Evolutionary conservation across 1,284 basidiomycete species (phyloP).

Genomic region (Schizopora paradoxa): DNA sequence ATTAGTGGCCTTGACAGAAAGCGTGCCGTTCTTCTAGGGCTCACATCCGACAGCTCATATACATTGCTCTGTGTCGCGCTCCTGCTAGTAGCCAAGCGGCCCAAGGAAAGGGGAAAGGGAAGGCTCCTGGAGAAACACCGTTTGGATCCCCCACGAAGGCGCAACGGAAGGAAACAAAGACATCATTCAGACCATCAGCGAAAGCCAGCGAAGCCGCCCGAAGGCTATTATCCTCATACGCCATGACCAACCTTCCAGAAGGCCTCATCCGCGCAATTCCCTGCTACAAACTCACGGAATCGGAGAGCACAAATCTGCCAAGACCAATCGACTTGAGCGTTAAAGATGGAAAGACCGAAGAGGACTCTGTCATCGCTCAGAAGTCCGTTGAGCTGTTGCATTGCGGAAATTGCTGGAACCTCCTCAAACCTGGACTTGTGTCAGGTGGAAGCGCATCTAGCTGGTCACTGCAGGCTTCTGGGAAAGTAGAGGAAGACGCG

Average conservation of each 20-base stretch:
- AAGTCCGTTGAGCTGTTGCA: conserved; percentile 47
- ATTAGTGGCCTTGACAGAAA: neutral
- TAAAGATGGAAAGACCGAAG: conserved; percentile 23
- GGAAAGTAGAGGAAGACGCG: conserved; percentile 20
- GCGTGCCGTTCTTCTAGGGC: conserved; percentile 33
- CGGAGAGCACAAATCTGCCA: conserved; percentile 13
- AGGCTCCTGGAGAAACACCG: conserved; percentile 25
- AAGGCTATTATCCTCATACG: conserved; percentile 50
- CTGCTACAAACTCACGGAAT: conserved; percentile 30
- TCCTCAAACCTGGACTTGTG: conserved; percentile 51
- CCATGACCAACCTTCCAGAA: conserved; percentile 49
- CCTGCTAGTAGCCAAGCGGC: conserved; percentile 26
- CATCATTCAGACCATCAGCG: conserved; percentile 35
- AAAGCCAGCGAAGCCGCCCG: conserved; percentile 45
- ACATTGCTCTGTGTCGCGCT: conserved; percentile 58
- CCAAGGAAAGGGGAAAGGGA: conserved; percentile 29
- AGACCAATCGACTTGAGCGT: conserved; percentile 10
- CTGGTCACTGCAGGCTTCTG: conserved; percentile 24
- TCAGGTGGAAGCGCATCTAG: conserved; percentile 26
- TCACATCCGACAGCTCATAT: conserved; percentile 63
- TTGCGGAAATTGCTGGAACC: conserved; percentile 55
- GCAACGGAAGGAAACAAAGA: conserved; percentile 36
- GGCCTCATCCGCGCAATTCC: conserved; percentile 53
- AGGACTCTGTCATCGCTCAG: conserved; percentile 52
- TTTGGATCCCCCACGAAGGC: conserved; percentile 37